phyloP scores from a whole-genome alignment of 2,329 filamentous ascomycete genomes.

The Drechslerella coelobrocha region DNA sequence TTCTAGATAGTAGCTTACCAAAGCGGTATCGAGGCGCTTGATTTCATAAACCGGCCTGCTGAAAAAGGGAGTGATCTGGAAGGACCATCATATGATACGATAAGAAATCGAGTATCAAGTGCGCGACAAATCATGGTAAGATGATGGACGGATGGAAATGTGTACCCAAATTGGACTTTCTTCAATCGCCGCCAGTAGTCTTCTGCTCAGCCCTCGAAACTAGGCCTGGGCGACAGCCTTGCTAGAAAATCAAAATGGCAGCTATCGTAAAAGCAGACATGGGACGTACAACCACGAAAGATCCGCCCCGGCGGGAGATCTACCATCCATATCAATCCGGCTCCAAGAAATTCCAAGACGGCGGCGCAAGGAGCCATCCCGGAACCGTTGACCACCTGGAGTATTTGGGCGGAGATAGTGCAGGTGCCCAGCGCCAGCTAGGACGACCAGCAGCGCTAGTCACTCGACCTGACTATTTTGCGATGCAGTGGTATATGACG shows the following conservation, averaged over 20 bases:
- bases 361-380: neutral
- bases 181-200: too few relatives aligned
- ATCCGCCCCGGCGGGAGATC: conserved; percentile 39
- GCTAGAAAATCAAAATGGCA: neutral
- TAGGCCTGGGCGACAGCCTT: too few relatives aligned
- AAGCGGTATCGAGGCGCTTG: conserved; percentile 19
- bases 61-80: conserved; percentile 1
- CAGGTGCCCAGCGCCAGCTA: conserved; percentile 16
- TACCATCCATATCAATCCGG: conserved; percentile 47
- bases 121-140: neutral
- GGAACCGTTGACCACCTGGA: neutral
- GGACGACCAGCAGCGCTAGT: neutral
- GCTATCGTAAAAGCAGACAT: neutral
- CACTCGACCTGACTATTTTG: neutral
- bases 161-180: too few relatives aligned
- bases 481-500: neutral
- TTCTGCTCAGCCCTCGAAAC: too few relatives aligned
- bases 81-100: neutral
- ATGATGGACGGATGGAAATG: neutral
- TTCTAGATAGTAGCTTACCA: conserved; percentile 25
- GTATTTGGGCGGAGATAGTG: conserved; percentile 38
- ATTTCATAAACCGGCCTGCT: neutral
- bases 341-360: conserved; percentile 45
- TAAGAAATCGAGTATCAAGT: neutral
- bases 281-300: conserved; percentile 11